Conservation (phyloP, 202 grass and related monocot species). For the Dendrocalamus latiflorus region DNA sequence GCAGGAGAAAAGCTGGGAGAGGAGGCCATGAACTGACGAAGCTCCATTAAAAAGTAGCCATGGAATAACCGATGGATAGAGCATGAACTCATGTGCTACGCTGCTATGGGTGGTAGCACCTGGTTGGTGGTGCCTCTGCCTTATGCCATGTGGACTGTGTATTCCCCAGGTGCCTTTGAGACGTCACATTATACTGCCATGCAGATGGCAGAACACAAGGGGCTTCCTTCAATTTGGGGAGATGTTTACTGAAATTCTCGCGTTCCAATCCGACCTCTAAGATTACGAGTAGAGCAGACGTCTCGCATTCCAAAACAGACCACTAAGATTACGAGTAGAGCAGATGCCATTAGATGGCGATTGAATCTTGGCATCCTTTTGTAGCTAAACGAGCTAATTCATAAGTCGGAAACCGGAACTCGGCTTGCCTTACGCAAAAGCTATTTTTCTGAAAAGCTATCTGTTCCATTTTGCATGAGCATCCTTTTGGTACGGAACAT, state of each 20-base stretch:
- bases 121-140: no score
- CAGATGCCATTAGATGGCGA: no score
- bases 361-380: no score
- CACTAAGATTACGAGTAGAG: no score
- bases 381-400: background rate
- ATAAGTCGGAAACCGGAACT: background rate
- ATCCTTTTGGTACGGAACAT: no score
- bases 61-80: background rate
- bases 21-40: background rate
- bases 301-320: no score
- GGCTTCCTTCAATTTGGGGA: no score
- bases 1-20: slow-evolving; percentile 3
- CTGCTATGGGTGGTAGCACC: background rate
- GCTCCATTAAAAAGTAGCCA: background rate
- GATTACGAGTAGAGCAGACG: no score
- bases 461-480: no score
- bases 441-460: no score
- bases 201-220: background rate
- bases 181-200: background rate
- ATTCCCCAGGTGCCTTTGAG: background rate
- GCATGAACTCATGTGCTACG: slow-evolving; percentile 4
- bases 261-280: no score
- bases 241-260: no score
- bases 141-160: background rate
- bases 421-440: background rate